Evolutionary conservation across 2,329 filamentous ascomycete genomes (phyloP).

Genomic region (Apiospora koreana): DNA sequence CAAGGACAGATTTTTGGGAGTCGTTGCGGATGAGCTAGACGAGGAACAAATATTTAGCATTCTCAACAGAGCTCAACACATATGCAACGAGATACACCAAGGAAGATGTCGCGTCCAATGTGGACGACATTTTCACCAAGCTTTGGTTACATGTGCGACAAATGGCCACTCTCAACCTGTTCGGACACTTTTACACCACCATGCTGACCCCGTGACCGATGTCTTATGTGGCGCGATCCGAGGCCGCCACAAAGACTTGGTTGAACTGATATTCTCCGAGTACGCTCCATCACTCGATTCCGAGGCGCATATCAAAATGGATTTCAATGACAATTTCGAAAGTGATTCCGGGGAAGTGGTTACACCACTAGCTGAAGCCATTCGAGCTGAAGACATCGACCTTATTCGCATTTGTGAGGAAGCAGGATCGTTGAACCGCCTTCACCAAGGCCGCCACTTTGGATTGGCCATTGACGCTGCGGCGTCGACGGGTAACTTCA

Average conservation of each 20-base stretch:
- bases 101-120: background rate
- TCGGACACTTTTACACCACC: background rate
- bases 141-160: background rate
- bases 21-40: background rate
- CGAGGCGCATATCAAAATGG: background rate
- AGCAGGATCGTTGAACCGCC: background rate
- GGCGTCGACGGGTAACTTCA: background rate
- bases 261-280: background rate
- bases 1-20: fast-evolving
- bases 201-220: background rate
- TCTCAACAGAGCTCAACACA: background rate
- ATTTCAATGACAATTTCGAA: no score
- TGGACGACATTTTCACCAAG: background rate
- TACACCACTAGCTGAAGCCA: background rate
- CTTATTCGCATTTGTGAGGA: background rate
- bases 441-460: background rate
- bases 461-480: background rate
- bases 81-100: background rate
- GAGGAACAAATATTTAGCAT: background rate
- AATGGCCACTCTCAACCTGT: background rate
- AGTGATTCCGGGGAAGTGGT: fast-evolving
- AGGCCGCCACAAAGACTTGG: background rate
- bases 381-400: background rate
- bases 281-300: background rate
- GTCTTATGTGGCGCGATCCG: background rate